These are phyloP conservation scores for Lepiota subincarnata DNA, from an alignment of 768 basidiomycete species.

Conservation along the genomic window DNA sequence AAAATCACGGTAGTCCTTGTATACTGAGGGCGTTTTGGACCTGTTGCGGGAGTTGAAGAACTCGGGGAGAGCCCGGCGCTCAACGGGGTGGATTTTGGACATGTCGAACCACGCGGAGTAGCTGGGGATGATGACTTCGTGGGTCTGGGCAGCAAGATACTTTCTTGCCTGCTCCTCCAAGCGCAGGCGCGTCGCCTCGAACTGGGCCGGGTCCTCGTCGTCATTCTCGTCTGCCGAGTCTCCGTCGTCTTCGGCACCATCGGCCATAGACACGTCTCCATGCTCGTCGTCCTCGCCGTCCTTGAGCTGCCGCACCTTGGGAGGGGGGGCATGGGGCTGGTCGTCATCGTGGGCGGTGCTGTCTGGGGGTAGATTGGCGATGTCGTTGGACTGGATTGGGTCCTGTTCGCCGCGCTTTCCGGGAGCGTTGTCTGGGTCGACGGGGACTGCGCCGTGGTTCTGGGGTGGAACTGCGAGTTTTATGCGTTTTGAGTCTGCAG, in stretches of 20 bases:
- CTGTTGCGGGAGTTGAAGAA: conserved; percentile 97
- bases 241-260: conserved; percentile 69
- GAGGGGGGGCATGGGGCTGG: conserved; percentile 22
- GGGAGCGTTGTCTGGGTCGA: conserved; percentile 73
- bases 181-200: conserved; percentile 73
- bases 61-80: conserved; percentile 89
- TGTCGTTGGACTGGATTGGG: conserved; percentile 72
- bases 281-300: conserved; percentile 62
- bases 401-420: conserved; percentile 90
- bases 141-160: conserved; percentile 95
- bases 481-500: conserved; percentile 58
- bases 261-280: conserved; percentile 74
- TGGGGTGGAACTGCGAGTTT: conserved; percentile 51
- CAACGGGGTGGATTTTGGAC: conserved; percentile 88
- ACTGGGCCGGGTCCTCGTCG: conserved; percentile 80
- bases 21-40: conserved; percentile 93
- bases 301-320: conserved; percentile 37
- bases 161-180: conserved; percentile 87
- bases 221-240: conserved; percentile 81
- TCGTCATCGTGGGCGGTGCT: background rate
- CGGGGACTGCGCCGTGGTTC: conserved; percentile 63
- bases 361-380: conserved; percentile 68
- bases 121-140: conserved; percentile 94
- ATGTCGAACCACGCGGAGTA: conserved; percentile 99
- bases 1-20: conserved; percentile 99